Percentiles rank a stretch among this genome's conserved stretches.
These are phyloP conservation scores for Thozetella sp. DNA, from an alignment of 495 filamentous ascomycete species.

Conservation along the genomic window DNA sequence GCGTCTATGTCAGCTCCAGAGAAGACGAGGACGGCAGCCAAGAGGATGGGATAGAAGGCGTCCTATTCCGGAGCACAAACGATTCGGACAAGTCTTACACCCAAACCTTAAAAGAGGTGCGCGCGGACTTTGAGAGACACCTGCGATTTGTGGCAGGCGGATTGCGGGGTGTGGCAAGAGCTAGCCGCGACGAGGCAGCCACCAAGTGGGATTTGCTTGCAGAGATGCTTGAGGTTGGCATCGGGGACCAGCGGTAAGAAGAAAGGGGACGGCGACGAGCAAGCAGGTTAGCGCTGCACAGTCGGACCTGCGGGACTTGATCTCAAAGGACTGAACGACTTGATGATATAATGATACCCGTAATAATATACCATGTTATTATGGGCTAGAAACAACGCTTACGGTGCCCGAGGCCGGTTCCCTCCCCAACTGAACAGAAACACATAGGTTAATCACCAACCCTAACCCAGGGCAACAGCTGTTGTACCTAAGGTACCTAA, in stretches of 20 bases:
- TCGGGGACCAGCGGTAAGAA: constrained; percentile 21
- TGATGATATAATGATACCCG: too few relatives aligned
- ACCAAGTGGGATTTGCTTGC: constrained; percentile 60
- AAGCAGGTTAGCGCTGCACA: background rate
- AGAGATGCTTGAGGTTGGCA: constrained; percentile 58
- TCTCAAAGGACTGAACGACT: too few relatives aligned
- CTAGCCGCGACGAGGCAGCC: constrained; percentile 49
- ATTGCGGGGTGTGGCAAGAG: constrained; percentile 59
- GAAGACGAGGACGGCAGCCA: constrained; percentile 34
- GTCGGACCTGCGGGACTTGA: too few relatives aligned
- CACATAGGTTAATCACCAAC: too few relatives aligned
- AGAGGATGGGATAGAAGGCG: constrained; percentile 19
- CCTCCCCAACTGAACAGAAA: too few relatives aligned
- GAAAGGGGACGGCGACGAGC: background rate
- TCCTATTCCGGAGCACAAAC: background rate
- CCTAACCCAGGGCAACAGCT: too few relatives aligned
- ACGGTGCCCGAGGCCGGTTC: too few relatives aligned
- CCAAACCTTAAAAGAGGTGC: constrained; percentile 41
- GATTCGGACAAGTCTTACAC: constrained; percentile 31
- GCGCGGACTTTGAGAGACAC: constrained; percentile 49
- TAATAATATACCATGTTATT: too few relatives aligned
- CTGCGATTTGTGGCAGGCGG: constrained; percentile 56
- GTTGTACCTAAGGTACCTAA: too few relatives aligned
- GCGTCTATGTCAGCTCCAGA: constrained; percentile 13
- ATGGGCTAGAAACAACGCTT: too few relatives aligned